Evolutionary conservation across 495 filamentous ascomycete species (phyloP).

Genomic region (Cladorrhinum samala): DNA sequence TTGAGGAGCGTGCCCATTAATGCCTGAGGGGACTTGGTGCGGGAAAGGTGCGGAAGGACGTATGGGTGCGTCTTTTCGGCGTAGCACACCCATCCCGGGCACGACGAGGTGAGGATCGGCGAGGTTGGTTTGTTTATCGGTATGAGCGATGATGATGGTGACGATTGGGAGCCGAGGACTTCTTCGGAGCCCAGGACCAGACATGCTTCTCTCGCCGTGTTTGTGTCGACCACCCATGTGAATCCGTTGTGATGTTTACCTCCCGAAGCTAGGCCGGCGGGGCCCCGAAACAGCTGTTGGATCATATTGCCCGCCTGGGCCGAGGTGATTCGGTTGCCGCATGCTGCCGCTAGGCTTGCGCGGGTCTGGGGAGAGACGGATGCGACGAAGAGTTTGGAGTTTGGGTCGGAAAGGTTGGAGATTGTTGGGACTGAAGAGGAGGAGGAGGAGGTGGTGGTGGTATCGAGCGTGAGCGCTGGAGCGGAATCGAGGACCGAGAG

Average conservation of each 20-base stretch:
- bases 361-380: conserved; percentile 86
- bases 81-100: conserved; percentile 98
- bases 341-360: conserved; percentile 80
- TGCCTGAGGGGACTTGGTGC: conserved; percentile 89
- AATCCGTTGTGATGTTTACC: conserved; percentile 71
- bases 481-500: conserved; percentile 69
- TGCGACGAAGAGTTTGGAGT: conserved; percentile 73
- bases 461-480: conserved; percentile 41
- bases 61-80: conserved; percentile 95
- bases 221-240: conserved; percentile 82
- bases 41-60: conserved; percentile 83
- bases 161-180: conserved; percentile 34
- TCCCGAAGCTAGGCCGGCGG: conserved; percentile 58
- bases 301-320: conserved; percentile 74
- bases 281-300: conserved; percentile 67
- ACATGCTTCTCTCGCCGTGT: conserved; percentile 67
- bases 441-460: conserved; percentile 6
- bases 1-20: conserved; percentile 85
- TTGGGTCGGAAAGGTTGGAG: conserved; percentile 31
- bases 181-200: conserved; percentile 80
- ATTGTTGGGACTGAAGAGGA: conserved; percentile 24
- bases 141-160: conserved; percentile 1
- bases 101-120: conserved; percentile 86
- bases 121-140: conserved; percentile 61
- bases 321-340: conserved; percentile 65